phyloP scores from a whole-genome alignment of 139 green algal genomes.

The Chlamydomonas eustigma region DNA sequence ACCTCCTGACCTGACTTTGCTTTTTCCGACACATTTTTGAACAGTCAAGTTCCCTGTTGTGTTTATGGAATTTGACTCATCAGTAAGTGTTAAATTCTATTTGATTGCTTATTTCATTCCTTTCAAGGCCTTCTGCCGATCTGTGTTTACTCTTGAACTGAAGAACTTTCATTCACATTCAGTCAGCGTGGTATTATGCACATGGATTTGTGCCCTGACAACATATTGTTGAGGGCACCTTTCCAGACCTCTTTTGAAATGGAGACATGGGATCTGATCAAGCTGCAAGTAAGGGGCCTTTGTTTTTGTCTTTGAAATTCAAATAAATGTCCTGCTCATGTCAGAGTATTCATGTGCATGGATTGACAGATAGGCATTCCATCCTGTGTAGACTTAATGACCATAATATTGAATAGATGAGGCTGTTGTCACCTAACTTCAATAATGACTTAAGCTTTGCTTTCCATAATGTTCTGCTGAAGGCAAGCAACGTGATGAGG shows the following conservation, averaged over 20 bases:
- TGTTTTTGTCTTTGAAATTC: background rate
- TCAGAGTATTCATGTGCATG: no score
- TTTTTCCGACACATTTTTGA: background rate
- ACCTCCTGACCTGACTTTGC: background rate
- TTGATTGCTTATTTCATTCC: no score
- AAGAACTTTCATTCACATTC: background rate
- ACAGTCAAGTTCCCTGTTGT: background rate
- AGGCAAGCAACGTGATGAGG: background rate
- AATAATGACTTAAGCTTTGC: no score
- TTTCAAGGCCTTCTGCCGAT: background rate
- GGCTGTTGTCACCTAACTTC: no score
- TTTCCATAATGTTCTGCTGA: no score
- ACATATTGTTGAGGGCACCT: background rate
- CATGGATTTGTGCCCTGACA: background rate
- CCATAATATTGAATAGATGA: no score
- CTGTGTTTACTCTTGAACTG: background rate
- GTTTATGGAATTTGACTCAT: background rate
- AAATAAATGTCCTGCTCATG: background rate
- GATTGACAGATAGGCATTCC: no score
- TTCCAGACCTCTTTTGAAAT: background rate
- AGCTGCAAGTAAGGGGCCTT: background rate
- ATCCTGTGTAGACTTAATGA: no score
- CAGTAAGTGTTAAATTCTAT: background rate
- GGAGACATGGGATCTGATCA: background rate
- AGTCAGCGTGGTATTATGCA: background rate